Conservation (phyloP, 495 filamentous ascomycete species). For the Penicillium atrosanguineum region DNA sequence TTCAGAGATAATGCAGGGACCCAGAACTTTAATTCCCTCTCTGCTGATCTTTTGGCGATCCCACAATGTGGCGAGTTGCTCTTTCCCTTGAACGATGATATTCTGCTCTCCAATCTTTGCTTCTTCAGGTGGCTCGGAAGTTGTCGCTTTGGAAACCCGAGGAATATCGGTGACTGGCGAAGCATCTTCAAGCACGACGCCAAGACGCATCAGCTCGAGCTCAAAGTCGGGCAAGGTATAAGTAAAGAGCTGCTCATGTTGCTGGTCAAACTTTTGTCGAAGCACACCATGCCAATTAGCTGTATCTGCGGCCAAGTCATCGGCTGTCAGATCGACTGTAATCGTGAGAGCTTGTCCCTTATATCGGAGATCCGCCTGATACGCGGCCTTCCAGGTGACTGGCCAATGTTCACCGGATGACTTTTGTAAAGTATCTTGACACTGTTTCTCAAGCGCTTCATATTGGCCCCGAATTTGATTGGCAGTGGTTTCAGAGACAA, state of each 20-base stretch:
- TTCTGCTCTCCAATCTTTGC: constrained; percentile 30
- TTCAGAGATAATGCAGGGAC: constrained; percentile 48
- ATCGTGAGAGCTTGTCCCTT: constrained; percentile 48
- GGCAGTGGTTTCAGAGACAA: constrained; percentile 28
- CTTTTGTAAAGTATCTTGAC: constrained; percentile 16
- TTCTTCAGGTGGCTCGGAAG: constrained; percentile 25
- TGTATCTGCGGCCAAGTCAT: constrained; percentile 26
- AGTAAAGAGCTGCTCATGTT: constrained; percentile 48
- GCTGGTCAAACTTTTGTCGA: constrained; percentile 35
- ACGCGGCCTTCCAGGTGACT: constrained; percentile 26
- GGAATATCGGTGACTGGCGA: constrained; percentile 39
- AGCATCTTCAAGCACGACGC: constrained; percentile 41
- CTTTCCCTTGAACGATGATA: constrained; percentile 40
- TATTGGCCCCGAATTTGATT: constrained; percentile 26
- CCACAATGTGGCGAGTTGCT: constrained; percentile 41
- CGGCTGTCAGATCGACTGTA: constrained; percentile 33
- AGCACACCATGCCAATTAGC: constrained; percentile 22
- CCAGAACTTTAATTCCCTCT: constrained; percentile 34
- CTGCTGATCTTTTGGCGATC: constrained; percentile 40
- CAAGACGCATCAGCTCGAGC: constrained; percentile 46
- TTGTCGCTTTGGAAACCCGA: constrained; percentile 23
- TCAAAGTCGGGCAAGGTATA: constrained; percentile 43
- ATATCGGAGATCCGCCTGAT: constrained; percentile 48
- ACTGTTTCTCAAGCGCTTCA: constrained; percentile 16
- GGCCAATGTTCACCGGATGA: constrained; percentile 18